Evolutionary conservation across 352 stramenopile species (phyloP), one percentile per base, ranked within the genome.

Genomic region (Phytophthora constricta): DNA sequence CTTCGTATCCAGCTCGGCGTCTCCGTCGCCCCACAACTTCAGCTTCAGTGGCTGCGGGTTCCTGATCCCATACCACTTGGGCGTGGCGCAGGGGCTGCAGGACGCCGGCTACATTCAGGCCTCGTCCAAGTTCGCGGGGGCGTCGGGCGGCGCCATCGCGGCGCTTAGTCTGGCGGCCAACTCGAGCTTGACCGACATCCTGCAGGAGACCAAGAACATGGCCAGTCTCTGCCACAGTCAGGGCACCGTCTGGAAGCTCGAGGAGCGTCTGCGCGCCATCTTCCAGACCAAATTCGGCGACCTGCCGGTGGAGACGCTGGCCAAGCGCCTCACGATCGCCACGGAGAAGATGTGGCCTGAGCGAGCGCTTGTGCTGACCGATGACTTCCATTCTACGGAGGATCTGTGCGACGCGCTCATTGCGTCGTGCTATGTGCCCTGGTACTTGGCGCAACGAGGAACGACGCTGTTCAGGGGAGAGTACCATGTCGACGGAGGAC

Each of bases 11-110:
- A 47, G 13, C 13, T 28, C 45, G 41, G 58, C 65, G 16, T 14
- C 63, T 27, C 65, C 65, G 4, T 22, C 47, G 0, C 34, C 61
- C 4, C 69, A 62, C 26, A 87, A 90, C 66, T 91, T 95, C 62
- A 86, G 72, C 72, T 95, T 94, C 64, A 91, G 87, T 43, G 87
- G 86, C 46, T 84, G 79, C 27, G 87, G 87, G 4, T 95, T 95
- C 67, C 68, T 95, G 17, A 80, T 92, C 50, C 72, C 87, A 37
- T 95, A 93, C 67, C 86, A 95, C 54, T 74, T 95, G 34, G 87
- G 87, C 23, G 76, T 92, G 31, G 84, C 82, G 5, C 72, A 86
- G 43, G 76, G 77, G 5, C 79, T 95, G 3, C 69, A 84, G 25
- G 65, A 84, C 34, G 70, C 74, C 11, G 84, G 82, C 14, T 82